Base-by-base conservation (phyloP, 2,329 filamentous ascomycete genomes). In the Venturia nashicola region DNA sequence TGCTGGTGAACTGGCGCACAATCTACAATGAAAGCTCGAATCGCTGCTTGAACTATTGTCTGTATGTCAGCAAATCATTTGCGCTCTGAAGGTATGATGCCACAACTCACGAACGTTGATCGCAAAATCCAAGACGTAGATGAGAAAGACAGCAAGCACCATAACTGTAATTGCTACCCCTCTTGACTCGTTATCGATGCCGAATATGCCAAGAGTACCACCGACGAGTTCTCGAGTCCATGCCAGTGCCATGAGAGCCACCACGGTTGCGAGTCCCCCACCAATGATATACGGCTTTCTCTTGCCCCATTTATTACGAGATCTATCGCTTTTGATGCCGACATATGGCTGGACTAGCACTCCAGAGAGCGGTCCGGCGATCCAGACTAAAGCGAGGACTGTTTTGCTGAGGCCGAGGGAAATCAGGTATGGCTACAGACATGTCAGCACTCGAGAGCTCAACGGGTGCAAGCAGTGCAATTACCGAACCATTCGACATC, bases 1-100 rank as follows among this genome's bases (percentile, higher is more conserved):
- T 97, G 93, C 73, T 97, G 93, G 71, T 97, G 92, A 1, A 90
- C 85, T 0, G 94, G 94, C 0, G 90, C 89, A 71, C 91, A 93
- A 72, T 97, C 93, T 32, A 97, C 89, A 63, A 97, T 96, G 72
- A 95, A 96, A 32, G 92, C 91, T 68, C 92, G 84, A 71, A 97
- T 89, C 5, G 86, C 89, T 60, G 94, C 93, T 82, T 97, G 93
- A 42, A 97, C 90, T 83, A 67, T 65, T 67, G 6, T 16, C 43
- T 27, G 59, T 61, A 66, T 66, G 34, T 59, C n/a, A 59, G 60
- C 36, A 18, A 55, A 9, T 40, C 1, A 32, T 32, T 55, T 32
- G n/a, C 23, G 18, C n/a, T 12, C 62, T 61, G 44, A 42, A 20
- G 14, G 63, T 14, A 51, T n/a, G 32, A 43, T 27, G 34, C n/a